Percentiles rank a stretch among this genome's conserved stretches.
Evolutionary conservation across 345 rosid genomes (phyloP).

Genomic region (Brassica nigra): DNA sequence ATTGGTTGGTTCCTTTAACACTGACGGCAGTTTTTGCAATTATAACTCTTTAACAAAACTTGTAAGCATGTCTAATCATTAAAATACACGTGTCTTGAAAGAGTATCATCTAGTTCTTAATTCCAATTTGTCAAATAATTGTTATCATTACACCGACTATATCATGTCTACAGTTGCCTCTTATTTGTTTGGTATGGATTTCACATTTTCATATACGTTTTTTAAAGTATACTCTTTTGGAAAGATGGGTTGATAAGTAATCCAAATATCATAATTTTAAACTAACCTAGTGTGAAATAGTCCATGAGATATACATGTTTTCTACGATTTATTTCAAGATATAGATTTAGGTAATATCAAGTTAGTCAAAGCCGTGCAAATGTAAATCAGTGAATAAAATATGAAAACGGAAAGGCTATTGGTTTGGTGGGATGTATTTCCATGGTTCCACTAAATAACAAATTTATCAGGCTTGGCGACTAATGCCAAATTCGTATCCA

Average conservation of each 20-base stretch:
- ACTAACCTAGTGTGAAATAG: neutral
- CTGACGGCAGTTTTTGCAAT: constrained; percentile 30
- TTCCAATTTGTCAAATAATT: neutral
- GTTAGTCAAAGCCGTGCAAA: neutral
- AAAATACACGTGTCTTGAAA: constrained; percentile 18
- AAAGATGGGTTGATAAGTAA: neutral
- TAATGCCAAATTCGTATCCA: neutral
- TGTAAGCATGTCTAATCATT: constrained; percentile 14
- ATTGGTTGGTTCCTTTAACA: constrained; percentile 28
- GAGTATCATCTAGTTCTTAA: neutral
- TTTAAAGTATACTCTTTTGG: neutral
- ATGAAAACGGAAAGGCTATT: neutral
- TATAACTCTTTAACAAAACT: constrained; percentile 8
- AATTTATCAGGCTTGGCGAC: neutral
- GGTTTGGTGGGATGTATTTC: neutral
- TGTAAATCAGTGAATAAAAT: neutral
- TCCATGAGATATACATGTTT: neutral
- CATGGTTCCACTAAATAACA: neutral
- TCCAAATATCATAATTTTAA: neutral
- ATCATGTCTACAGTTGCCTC: neutral
- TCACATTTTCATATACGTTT: neutral
- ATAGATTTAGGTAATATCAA: neutral
- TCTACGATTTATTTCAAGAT: neutral
- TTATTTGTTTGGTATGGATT: neutral
- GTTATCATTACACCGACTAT: constrained; percentile 21